Evolutionary conservation across 345 rosid species (phyloP), one percentile per base, ranked within the genome.

Genomic region (Erucastrum elatum): DNA sequence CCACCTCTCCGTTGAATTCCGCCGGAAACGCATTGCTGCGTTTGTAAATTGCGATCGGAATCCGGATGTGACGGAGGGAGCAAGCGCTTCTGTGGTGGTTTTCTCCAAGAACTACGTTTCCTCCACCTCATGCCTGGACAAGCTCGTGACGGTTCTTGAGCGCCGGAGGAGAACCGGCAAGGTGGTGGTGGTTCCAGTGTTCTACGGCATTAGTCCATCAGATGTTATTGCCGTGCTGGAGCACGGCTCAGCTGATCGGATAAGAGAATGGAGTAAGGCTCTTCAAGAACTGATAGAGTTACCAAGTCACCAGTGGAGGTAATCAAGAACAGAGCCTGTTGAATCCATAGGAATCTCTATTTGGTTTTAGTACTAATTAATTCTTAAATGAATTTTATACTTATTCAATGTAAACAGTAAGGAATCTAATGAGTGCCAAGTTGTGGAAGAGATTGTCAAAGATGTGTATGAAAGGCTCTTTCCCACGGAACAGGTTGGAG

Each of bases 401-500:
- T 51, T n/a, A 49, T 46, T 46, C 2, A 0, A 31, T 66, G 66
- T 11, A 66, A 66, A 66, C 72, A 75, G 72, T 58, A 59, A 75
- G 60, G 9, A 11, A 4, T 70, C 4, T 5, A 63, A 39, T 15
- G 80, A 77, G 4, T 2, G 27, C 0, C 33, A 70, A 37, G 6
- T 77, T 15, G 80, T 77, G 33, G 80, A 77, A 69, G 75, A 61
- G 64, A 77, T 77, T 69, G 70, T 62, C 39, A 44, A 44, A 5
- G 17, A 62, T 46, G 70, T 77, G 13, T n/a, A 63, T 31, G 16
- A 33, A 3, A 46, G 49, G 4, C 75, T 77, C 1, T 60, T 16
- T 62, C 75, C 75, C 3, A 0, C 33, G 0, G n/a, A 60, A 16
- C 1, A 34, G 0, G 11, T 77, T 51, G 80, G 80, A 26, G 51